Conservation (phyloP, 2,329 filamentous ascomycete species). For the Aureobasidium musti region DNA sequence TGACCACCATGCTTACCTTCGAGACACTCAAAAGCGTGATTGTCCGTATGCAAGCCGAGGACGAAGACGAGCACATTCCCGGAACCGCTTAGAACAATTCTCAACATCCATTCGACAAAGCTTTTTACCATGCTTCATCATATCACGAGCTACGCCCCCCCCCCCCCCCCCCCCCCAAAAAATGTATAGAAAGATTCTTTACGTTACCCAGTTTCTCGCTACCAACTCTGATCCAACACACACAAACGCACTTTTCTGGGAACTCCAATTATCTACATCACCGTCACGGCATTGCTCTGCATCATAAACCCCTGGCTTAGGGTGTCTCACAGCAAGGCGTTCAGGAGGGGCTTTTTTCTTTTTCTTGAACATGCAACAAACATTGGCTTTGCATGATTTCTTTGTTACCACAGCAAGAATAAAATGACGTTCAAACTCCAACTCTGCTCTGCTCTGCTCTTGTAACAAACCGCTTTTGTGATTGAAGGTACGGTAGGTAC, state of each 20-base stretch:
- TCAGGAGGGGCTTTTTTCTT: background rate
- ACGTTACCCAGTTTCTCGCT: constrained; percentile 8
- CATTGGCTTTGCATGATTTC: constrained; percentile 11
- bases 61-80: background rate
- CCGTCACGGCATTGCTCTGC: constrained; percentile 14
- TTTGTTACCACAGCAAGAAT: too few species aligned
- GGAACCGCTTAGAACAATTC: background rate
- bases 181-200: constrained; percentile 23
- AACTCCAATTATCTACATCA: background rate
- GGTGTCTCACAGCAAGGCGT: constrained; percentile 22
- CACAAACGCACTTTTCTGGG: background rate
- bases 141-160: constrained; percentile 26
- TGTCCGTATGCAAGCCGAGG: constrained; percentile 57
- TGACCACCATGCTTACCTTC: constrained; percentile 97
- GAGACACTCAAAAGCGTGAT: constrained; percentile 68
- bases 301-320: constrained; percentile 13
- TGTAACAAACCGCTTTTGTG: too few species aligned
- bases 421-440: too few species aligned
- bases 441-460: too few species aligned
- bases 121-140: background rate
- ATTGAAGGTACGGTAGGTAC: too few species aligned
- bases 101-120: background rate
- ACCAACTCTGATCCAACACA: background rate
- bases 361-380: background rate
- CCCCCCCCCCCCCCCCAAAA: too few species aligned